Conservation (phyloP, 495 filamentous ascomycete genomes). For the Daldinia concentrica region DNA sequence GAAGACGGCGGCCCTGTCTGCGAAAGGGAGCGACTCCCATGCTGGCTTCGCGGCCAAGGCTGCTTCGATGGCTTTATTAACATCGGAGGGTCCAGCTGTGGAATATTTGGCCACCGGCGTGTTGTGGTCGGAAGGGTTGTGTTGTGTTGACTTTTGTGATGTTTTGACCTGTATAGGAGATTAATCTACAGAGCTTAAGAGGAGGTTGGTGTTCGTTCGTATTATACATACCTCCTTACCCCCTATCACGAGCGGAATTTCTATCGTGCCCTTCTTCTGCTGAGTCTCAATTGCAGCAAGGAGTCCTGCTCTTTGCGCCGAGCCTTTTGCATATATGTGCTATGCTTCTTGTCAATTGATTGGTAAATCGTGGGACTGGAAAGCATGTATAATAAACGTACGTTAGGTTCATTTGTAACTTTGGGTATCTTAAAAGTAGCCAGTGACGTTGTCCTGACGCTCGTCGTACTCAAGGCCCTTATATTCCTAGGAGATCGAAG, state of each 20-base stretch:
- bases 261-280: constrained; percentile 67
- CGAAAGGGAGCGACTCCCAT: constrained; percentile 85
- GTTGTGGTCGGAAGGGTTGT: constrained; percentile 77
- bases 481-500: constrained; percentile 29
- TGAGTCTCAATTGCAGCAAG: constrained; percentile 71
- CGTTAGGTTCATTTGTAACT: constrained; percentile 92
- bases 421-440: constrained; percentile 88
- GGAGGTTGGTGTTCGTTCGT: background rate
- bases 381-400: constrained; percentile 57
- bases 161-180: constrained; percentile 58
- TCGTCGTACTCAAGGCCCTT: constrained; percentile 35
- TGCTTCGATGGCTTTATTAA: constrained; percentile 77
- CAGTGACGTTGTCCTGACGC: constrained; percentile 51
- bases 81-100: constrained; percentile 74
- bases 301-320: constrained; percentile 77
- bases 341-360: constrained; percentile 51
- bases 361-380: background rate
- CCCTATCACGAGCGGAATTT: constrained; percentile 80
- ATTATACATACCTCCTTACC: constrained; percentile 71
- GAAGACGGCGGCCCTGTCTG: constrained; percentile 91
- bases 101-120: constrained; percentile 81
- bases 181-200: background rate
- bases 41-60: constrained; percentile 81
- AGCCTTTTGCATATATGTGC: constrained; percentile 88
- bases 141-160: constrained; percentile 64